Evolutionary conservation across 1,139 yeast genomes (phyloP).

Genomic region (Protomyces lactucae-debilis): DNA sequence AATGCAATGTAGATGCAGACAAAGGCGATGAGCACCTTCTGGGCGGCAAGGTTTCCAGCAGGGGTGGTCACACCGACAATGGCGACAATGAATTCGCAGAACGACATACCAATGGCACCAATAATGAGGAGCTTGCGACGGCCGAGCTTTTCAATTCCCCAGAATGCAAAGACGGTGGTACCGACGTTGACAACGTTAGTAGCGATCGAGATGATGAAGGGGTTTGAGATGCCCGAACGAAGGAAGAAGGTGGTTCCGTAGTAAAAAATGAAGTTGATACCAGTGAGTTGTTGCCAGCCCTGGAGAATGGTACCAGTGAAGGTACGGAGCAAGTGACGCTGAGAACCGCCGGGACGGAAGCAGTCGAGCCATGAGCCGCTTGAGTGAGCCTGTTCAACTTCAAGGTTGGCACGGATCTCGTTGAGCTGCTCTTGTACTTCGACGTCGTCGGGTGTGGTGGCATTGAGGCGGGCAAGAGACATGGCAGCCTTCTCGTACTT

Average conservation of each 20-base stretch:
- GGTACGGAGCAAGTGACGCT: slow-evolving; percentile 33
- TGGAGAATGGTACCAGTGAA: slow-evolving; percentile 45
- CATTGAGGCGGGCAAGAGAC: slow-evolving; percentile 40
- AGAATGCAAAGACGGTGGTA: slow-evolving; percentile 55
- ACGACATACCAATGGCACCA: slow-evolving; percentile 63
- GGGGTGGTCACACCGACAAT: slow-evolving; percentile 53
- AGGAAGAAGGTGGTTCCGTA: slow-evolving; percentile 65
- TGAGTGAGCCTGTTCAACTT: slow-evolving; percentile 47
- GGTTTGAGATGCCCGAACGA: slow-evolving; percentile 52
- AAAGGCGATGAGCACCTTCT: slow-evolving; percentile 50
- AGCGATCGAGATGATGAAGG: slow-evolving; percentile 50
- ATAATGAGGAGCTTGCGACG: slow-evolving; percentile 60
- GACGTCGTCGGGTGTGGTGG: slow-evolving; percentile 44
- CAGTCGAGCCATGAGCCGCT: slow-evolving; percentile 48
- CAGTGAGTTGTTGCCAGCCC: slow-evolving; percentile 63
- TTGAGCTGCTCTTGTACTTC: slow-evolving; percentile 44
- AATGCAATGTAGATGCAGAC: slow-evolving; percentile 66
- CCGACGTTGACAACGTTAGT: slow-evolving; percentile 60
- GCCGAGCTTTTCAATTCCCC: slow-evolving; percentile 63
- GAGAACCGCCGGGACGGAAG: slow-evolving; percentile 43
- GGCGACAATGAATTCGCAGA: slow-evolving; percentile 62
- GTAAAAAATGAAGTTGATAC: slow-evolving; percentile 45
- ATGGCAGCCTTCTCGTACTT: slow-evolving; percentile 43
- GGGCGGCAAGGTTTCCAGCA: slow-evolving; percentile 42
- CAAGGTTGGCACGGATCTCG: slow-evolving; percentile 44